Base-by-base conservation (phyloP, 2,329 filamentous ascomycete genomes). In the Penicillium sp. region DNA sequence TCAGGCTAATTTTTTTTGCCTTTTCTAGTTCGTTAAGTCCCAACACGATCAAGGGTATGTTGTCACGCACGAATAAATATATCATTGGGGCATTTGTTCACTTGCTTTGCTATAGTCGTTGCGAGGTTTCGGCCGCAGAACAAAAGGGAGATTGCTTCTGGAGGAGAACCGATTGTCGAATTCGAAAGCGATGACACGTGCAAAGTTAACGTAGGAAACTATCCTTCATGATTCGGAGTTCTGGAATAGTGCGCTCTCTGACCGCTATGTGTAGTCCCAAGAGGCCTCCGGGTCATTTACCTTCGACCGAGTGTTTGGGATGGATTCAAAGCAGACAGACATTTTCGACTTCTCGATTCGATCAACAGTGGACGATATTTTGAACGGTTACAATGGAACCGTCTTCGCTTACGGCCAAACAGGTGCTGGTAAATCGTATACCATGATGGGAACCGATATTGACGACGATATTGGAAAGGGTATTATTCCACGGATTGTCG, bases 361-460 rank as follows among this genome's bases (percentile, higher is more conserved):
- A 63, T 85, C 90, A 24, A 97, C 94, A 20, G 94, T 99, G 65
- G 93, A 97, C 78, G 94, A 97, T 73, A 97, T 99, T 65, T 83
- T 99, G 63, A 96, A 97, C 76, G 94, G 94, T 63, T 99, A 99
- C 83, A 99, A 99, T 79, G 94, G 93, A 71, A 97, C 93, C 14
- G 93, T 99, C 65, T 97, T 99, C 68, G 94, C 94, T 61, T 99
- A 99, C 73, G 94, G 94, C 63, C 94, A 97, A 81, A 99, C 94
- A 0, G 94, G 94, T 74, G 92, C 93, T 12, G 94, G 94, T 80
- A 99, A 99, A 81, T 97, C 94, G 21, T 97, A 96, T 73, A 97
- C 94, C 53, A 99, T 99, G 94, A 96, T 95, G 91, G 90, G 90
- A 60, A 89, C 89, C 51, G 92, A 93, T 74, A 97, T 99, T 77